Conservation (phyloP, 805 yeast genomes). For the Starmera pachycereana region DNA sequence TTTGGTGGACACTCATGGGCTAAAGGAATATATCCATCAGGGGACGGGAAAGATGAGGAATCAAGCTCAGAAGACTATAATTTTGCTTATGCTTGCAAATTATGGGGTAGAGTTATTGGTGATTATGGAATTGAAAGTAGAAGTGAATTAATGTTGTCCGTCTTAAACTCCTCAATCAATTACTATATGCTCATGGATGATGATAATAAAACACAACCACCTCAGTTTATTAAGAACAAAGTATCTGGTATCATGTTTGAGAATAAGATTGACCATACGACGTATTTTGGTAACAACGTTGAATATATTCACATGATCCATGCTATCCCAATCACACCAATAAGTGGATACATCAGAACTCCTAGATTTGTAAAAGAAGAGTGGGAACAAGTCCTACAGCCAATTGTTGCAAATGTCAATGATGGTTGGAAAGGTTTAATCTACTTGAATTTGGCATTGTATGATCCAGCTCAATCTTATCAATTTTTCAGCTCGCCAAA, state of each 20-base stretch:
- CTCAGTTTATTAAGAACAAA: slow-evolving; percentile 44
- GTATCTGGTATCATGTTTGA: slow-evolving; percentile 70
- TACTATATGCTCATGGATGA: slow-evolving; percentile 43
- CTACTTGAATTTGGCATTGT: slow-evolving; percentile 64
- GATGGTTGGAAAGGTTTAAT: slow-evolving; percentile 71
- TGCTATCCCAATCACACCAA: slow-evolving; percentile 63
- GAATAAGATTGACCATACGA: slow-evolving; percentile 62
- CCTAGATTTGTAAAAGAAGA: slow-evolving; percentile 49
- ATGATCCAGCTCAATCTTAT: slow-evolving; percentile 56
- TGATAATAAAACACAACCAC: slow-evolving; percentile 47
- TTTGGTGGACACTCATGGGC: slow-evolving; percentile 75
- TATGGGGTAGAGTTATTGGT: slow-evolving; percentile 50
- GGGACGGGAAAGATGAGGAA: slow-evolving; percentile 73
- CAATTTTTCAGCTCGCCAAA: slow-evolving; percentile 43
- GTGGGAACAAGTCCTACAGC: slow-evolving; percentile 42
- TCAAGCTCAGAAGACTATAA: slow-evolving; percentile 69
- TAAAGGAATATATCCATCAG: slow-evolving; percentile 56
- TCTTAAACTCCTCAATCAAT: slow-evolving; percentile 43
- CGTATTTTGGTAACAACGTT: slow-evolving; percentile 63
- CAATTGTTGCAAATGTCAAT: slow-evolving; percentile 35
- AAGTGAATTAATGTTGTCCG: slow-evolving; percentile 50
- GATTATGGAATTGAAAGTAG: slow-evolving; percentile 42
- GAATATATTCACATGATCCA: slow-evolving; percentile 75
- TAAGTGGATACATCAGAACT: slow-evolving; percentile 49
- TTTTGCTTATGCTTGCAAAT: slow-evolving; percentile 55